These are phyloP conservation scores for Exophiala xenobiotica DNA, from an alignment of 2,329 filamentous ascomycete species.

Conservation along the genomic window DNA sequence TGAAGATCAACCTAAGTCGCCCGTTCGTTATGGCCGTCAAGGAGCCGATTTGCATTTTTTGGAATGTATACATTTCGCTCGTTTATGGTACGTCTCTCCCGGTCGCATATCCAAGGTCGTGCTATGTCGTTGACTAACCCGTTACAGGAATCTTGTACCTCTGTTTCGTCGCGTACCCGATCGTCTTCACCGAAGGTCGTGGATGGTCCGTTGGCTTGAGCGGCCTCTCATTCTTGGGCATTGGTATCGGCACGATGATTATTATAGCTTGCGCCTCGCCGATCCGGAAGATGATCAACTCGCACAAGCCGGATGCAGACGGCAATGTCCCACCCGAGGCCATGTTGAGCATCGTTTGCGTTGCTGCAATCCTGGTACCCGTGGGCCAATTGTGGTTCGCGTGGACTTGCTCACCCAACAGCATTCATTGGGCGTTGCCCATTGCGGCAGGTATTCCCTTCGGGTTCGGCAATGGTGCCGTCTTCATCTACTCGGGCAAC, in stretches of 20 bases:
- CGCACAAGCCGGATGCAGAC: conserved; percentile 69
- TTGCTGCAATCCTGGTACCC: conserved; percentile 72
- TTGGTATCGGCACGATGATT: conserved; percentile 57
- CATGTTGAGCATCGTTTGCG: conserved; percentile 74
- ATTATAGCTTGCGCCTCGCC: conserved; percentile 62
- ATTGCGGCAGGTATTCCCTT: conserved; percentile 78
- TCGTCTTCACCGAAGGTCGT: conserved; percentile 72
- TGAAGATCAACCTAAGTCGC: conserved; percentile 73
- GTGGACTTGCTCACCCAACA: conserved; percentile 76
- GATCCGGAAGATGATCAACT: conserved; percentile 73
- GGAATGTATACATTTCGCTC: conserved; percentile 69
- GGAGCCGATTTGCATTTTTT: conserved; percentile 84
- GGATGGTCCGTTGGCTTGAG: conserved; percentile 74
- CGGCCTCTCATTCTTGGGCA: conserved; percentile 76
- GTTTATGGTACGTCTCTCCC: conserved; percentile 60
- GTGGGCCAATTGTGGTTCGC: conserved; percentile 81
- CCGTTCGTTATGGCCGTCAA: conserved; percentile 75
- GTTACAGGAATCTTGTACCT: conserved; percentile 72
- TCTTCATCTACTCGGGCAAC: conserved; percentile 80
- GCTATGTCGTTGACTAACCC: background rate
- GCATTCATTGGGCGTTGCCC: conserved; percentile 79
- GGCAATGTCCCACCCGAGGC: conserved; percentile 79
- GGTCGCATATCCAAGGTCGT: background rate
- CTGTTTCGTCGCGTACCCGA: conserved; percentile 86
- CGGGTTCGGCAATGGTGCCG: conserved; percentile 70